Base-by-base conservation (phyloP, 2,329 filamentous ascomycete genomes). In the Diaporthe citriasiana region DNA sequence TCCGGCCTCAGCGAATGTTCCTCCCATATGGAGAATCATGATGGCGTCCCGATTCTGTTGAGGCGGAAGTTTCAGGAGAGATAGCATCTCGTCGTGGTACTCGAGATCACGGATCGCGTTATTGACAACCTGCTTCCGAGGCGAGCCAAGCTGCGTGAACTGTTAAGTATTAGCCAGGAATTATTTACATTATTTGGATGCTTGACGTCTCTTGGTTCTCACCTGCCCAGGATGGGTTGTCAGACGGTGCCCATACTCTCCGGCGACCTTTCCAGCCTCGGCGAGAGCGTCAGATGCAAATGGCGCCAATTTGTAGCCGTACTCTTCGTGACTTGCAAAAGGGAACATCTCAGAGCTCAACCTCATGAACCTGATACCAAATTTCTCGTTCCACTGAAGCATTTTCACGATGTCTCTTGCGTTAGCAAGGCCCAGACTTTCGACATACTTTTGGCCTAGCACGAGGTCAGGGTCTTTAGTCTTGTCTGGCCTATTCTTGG, bases 321-420 rank as follows among this genome's bases (percentile, higher is more conserved):
- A 93, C 76, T 94, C 93, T 33, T 90, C 89, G 79, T 98, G 96
- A 77, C 94, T 97, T 1, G 96, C 96, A 81, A 98, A 98, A 0
- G 96, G 96, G 77, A 98, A 98, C 94, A 98, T 98, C 78, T 98
- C 96, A 71, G 94, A 97, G 78, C 94, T 97, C 27, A 98, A 86
- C 1, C 96, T 91, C 90, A 98, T 91, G 82, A 98, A 98, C 78
- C 92, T 95, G 83, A 98, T 98, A 51, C 93, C 92, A 77, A 96
- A 98, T 77, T 91, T 93, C 77, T 97, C 93, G 80, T 98, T 98
- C 96, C 96, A 98, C 1, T 91, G 89, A 12, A 98, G 80, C 90
- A 98, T 94, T 82, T 97, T 97, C 73, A 89, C 84, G 42, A 98
- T 90, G 78, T 98, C 96, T 53, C 90, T 88, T 1, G 94, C 93